A percentile compares a stretch with the other conserved stretches of the same genome.
These are phyloP conservation scores for Dichotomocladium elegans DNA, from an alignment of 371 early-diverging fungal species.

Conservation along the genomic window DNA sequence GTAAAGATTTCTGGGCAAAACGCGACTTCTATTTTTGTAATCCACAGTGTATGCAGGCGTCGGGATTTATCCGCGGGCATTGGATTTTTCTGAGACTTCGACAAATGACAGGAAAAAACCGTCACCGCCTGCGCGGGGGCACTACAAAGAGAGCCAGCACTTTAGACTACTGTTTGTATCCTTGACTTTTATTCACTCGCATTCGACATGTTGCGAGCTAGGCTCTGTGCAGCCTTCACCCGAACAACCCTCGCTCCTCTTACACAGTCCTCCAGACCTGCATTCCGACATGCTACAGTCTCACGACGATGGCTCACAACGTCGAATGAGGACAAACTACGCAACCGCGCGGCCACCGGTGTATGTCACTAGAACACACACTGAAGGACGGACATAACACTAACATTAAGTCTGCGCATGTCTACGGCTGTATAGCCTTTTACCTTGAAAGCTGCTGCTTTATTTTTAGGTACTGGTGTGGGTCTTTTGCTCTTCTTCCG, in stretches of 20 bases:
- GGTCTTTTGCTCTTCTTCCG: slow-evolving; percentile 61
- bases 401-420: background rate
- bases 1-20: too few species aligned
- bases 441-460: slow-evolving; percentile 41
- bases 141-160: too few species aligned
- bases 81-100: too few species aligned
- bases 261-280: background rate
- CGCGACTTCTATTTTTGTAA: too few species aligned
- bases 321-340: slow-evolving; percentile 1
- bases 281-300: background rate
- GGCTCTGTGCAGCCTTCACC: background rate
- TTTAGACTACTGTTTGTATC: too few species aligned
- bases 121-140: too few species aligned
- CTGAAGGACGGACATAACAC: too few species aligned
- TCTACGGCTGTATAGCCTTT: slow-evolving; percentile 40
- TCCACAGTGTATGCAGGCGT: too few species aligned
- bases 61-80: too few species aligned
- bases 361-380: too few species aligned
- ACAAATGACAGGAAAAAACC: too few species aligned
- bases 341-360: slow-evolving; percentile 8
- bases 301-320: slow-evolving; percentile 5
- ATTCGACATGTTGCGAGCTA: background rate
- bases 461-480: slow-evolving; percentile 58
- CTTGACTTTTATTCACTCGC: background rate
- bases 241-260: too few species aligned